Base-by-base conservation (phyloP, 148 eudicot genomes). In the Diospyros kaki region DNA sequence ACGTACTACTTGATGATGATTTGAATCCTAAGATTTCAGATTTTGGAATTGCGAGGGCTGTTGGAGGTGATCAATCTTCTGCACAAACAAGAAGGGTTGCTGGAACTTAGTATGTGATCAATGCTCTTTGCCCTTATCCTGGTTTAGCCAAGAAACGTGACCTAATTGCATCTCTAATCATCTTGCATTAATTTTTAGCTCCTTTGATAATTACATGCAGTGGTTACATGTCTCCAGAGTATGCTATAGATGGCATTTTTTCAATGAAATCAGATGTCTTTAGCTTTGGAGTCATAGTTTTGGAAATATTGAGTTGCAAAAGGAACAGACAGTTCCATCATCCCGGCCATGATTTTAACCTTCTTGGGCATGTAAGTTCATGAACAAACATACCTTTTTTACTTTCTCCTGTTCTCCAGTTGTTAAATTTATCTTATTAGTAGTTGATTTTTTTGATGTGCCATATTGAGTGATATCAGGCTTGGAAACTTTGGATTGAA, bases 181-280 rank as follows among this genome's bases (percentile, higher is more conserved):
- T 51, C 52, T 52, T 48, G 7, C 69, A 44, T 39, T 15, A 66
- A n/a, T 7, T 66, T 46, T 10, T 15, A 28, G 28, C 1, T 15
- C 51, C 54, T 28, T 39, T 50, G 11, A 4, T 9, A 50, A 50
- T 51, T 10, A 58, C 44, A 38, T 77, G 60, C 68, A 86, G 85
- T 70, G 89, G 87, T 1, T 86, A 82, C 3, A 69, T 69, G 72
- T 41, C 59, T 69, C 59, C 59, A 5, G 72, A 69, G 39, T 69
- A 69, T 38, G 59, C 72, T 13, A 10, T 64, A 55, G 81, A 80
- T 51, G 85, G 84, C 3, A 55, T 69, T 11, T 86, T 84, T 63
- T 84, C 89, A 11, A 69, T 6, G 2, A 69, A 69, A 52, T 52
- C 59, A 69, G 59, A 69, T 52, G 9, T 52, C 14, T 69, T 69